A percentile compares a stretch with the other conserved stretches of the same genome.
These are phyloP conservation scores for Potentilla sterilis DNA, from an alignment of 306 rosid species.

Conservation along the genomic window DNA sequence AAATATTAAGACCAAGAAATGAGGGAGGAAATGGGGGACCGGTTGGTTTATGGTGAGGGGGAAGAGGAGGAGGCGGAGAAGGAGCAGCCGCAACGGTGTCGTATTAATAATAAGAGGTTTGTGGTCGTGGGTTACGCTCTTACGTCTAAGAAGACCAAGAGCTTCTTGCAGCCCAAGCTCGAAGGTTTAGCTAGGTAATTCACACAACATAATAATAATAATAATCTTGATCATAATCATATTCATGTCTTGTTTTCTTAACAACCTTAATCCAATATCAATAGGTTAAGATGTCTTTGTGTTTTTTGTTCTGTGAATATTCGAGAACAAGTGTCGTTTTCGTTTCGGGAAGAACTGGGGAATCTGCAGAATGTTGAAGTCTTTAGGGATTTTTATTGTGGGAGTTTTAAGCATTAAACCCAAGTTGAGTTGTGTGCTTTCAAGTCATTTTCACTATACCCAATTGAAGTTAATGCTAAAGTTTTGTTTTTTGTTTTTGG, in stretches of 20 bases:
- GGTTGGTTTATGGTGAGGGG: slow-evolving; percentile 31
- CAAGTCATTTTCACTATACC: neutral
- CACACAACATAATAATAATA: neutral
- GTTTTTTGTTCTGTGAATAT: slow-evolving; percentile 13
- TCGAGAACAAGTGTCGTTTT: slow-evolving; percentile 41
- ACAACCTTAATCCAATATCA: neutral
- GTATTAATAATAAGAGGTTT: slow-evolving; percentile 37
- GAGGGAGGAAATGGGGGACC: slow-evolving; percentile 46
- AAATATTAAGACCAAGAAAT: neutral
- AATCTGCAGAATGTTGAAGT: no score
- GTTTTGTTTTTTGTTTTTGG: neutral
- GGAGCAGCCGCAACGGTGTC: slow-evolving; percentile 29
- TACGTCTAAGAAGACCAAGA: slow-evolving; percentile 86
- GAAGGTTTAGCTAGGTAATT: slow-evolving; percentile 73
- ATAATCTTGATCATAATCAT: slow-evolving; percentile 10
- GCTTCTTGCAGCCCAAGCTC: slow-evolving; percentile 88
- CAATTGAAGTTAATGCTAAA: neutral
- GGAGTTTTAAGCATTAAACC: neutral
- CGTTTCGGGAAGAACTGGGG: slow-evolving; percentile 22
- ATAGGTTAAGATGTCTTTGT: neutral
- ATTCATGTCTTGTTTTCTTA: neutral
- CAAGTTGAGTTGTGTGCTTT: slow-evolving; percentile 1
- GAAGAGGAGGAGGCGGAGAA: slow-evolving; percentile 30
- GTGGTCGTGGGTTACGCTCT: slow-evolving; percentile 89
- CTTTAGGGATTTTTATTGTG: neutral